Base-by-base conservation (phyloP, 768 basidiomycete species). In the Russula earlei region DNA sequence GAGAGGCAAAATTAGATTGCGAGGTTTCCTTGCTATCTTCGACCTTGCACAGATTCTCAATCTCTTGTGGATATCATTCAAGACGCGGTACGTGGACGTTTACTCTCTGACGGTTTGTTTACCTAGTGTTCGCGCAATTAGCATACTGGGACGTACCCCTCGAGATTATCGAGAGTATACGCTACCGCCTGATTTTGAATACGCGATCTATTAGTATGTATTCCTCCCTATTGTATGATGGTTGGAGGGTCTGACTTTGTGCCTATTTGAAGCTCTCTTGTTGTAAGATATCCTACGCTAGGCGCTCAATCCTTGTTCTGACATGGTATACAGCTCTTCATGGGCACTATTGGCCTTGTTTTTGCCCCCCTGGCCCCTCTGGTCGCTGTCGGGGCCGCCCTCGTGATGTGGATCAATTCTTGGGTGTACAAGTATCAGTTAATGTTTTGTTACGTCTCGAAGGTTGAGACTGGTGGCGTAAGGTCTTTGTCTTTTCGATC, bases 11-110 rank as follows among this genome's bases (percentile, higher is more conserved):
- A 54, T 20, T 62, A 91, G 89, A 7, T 76, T 98, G 36, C 90
- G 95, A 67, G 96, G 94, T 24, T 96, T 97, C 79, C 79, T 98
- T 40, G 87, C 83, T 10, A 75, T 97, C 54, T 98, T 98, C 66
- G 96, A 99, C 68, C 75, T 99, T 33, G 95, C 96, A 6, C 96
- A 99, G 70, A 82, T 98, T 49, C 70, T 98, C 71, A 96, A 96
- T 66, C 76, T 99, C 24, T 63, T 93, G 34, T 87, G 83, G 80
- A 75, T 87, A 40, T 86, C 82, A n/a, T 75, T 94, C 75, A 86
- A 84, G 72, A 92, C 87, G 19, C 81, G 74, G 87, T 89, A 66
- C 37, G 82, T 72, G 2, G n/a, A 6, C 19, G 3, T 17, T 33
- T 15, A 20, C 40, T 52, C 27, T 29, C 1, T 40, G 15, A 20